Evolutionary conservation across 495 filamentous ascomycete species (phyloP), one percentile per base, ranked within the genome.

Genomic region (Lepidopterella palustris): DNA sequence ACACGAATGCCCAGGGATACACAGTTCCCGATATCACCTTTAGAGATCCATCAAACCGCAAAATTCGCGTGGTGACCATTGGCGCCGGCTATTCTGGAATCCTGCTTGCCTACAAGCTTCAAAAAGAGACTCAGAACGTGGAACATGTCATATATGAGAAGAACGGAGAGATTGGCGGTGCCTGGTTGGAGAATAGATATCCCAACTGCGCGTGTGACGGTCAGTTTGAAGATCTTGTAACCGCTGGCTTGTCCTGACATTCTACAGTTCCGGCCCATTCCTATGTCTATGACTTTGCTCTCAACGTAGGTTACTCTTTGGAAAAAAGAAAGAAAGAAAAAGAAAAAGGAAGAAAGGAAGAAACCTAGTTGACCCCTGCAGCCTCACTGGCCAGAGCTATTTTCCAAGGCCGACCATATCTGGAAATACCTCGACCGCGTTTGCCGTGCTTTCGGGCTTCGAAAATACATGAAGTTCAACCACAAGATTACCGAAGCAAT

Each of bases 61-160:
- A 68, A 40, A 24, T 74, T 9, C 59, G 57, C 27, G 65, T 74
- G 26, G 39, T 74, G 9, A 71, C 67, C 18, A 68, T 74, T 42
- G 71, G 70, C 15, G 71, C 63, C 15, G 71, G 71, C 39, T 65
- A 72, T 26, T 66, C 64, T n/a, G 70, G 68, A 20, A 74, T 74
- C 18, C 60, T 74, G 42, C 63, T 68, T 53, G 71, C 71, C 24
- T 74, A 74, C 47, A 62, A 66, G 29, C 67, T 74, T 28, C 71
- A 74, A 63, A 74, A 74, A 53, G 45, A 67, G 8, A 67, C 62
- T 20, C 13, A 55, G 21, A 74, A 72, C 53, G 63, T 74, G 21
- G 71, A 73, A 40, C 69, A 70, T 59, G 68, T 68, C 18, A 71
- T 73, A 4, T 73, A 73, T 56, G 72, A 74, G 65, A 73, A 70